phyloP scores from a whole-genome alignment of 306 rosid genomes.

The Rosa persica region DNA sequence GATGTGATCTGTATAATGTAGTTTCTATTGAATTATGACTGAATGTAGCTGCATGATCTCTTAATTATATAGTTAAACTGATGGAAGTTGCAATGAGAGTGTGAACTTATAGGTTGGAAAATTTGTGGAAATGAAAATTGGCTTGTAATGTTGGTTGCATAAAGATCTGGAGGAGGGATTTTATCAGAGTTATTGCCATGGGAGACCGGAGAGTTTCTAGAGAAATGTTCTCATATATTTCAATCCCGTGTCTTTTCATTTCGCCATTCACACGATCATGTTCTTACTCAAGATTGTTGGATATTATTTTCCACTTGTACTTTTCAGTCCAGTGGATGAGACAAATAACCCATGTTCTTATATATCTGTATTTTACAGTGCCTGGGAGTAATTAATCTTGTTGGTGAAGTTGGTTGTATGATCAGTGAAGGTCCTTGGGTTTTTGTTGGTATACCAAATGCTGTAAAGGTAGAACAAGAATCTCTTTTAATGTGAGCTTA shows the following conservation, averaged over 20 bases:
- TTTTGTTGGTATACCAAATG: constrained; percentile 82
- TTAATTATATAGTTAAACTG: background rate
- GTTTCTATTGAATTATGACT: background rate
- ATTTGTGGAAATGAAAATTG: background rate
- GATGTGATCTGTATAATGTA: background rate
- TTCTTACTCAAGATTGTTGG: background rate
- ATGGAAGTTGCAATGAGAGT: background rate
- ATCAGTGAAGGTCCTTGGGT: constrained; percentile 95
- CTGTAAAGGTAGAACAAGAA: constrained; percentile 64
- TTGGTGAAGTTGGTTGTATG: constrained; percentile 95
- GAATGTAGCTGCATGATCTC: background rate
- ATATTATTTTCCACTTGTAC: background rate
- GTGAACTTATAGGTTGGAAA: background rate
- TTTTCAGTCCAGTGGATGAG: background rate
- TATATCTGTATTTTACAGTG: constrained; percentile 53
- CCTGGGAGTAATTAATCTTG: constrained; percentile 56
- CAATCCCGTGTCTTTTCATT: background rate
- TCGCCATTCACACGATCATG: background rate
- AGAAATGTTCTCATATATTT: background rate
- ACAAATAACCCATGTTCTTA: constrained; percentile 13
- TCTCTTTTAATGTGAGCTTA: constrained; percentile 1
- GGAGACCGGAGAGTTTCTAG: background rate
- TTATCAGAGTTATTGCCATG: background rate
- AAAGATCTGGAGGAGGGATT: background rate
- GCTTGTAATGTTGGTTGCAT: background rate